These are phyloP conservation scores for Chaetomium globosum DNA, from an alignment of 2,329 filamentous ascomycete genomes.

Conservation along the genomic window DNA sequence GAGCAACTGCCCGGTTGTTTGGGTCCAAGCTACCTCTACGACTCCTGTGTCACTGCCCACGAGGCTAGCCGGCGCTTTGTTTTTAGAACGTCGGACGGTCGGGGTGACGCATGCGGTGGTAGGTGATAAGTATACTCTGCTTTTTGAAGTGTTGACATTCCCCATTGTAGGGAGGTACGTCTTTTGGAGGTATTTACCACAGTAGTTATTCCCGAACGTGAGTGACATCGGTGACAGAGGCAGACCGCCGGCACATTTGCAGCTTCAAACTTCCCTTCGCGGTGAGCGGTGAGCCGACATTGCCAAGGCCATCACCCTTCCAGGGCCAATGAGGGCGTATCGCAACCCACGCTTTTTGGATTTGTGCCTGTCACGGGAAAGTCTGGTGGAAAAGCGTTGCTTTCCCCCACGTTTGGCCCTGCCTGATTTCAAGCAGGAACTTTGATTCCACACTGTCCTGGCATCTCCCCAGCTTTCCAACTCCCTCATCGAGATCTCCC, in stretches of 20 bases:
- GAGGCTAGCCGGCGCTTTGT: not conserved
- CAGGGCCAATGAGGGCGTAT: not conserved
- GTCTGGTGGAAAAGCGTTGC: not conserved
- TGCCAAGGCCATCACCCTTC: not conserved
- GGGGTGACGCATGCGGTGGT: not conserved
- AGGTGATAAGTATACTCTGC: not conserved
- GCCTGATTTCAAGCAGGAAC: not conserved
- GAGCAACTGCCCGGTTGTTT: not conserved
- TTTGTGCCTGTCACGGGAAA: slow-evolving; percentile 1
- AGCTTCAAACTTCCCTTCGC: not conserved
- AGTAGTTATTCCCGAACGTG: not conserved
- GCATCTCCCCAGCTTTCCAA: not conserved
- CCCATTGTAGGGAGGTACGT: not conserved
- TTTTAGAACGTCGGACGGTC: not conserved
- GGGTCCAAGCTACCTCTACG: not conserved
- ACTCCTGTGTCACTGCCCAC: not conserved
- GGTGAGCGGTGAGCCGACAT: slow-evolving; percentile 4
- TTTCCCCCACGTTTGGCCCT: not conserved
- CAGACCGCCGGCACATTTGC: not conserved
- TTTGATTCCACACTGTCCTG: not conserved
- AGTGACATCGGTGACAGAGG: not conserved
- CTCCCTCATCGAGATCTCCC: not conserved
- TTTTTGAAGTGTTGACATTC: not conserved
- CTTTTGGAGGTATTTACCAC: not conserved
- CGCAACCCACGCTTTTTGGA: not conserved